Evolutionary conservation across 352 stramenopile genomes (phyloP), one percentile per base, ranked within the genome.

Genomic region (Phytopythium vexans): DNA sequence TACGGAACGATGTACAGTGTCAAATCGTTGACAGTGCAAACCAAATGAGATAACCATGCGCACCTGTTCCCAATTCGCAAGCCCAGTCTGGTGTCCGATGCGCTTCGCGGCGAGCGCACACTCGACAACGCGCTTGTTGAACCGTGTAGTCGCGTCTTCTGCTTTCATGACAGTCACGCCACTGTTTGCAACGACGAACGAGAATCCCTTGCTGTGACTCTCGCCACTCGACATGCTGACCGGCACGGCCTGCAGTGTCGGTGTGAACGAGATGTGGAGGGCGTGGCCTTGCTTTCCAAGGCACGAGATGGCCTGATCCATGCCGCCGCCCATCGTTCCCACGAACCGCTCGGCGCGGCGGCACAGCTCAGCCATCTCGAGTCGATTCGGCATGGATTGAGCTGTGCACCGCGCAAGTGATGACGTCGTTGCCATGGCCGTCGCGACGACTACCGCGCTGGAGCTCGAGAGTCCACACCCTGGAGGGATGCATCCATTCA

Each of bases 71-170:
- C 77, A 92, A 6, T 55, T 11, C 1, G 54, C 10, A 0, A 89
- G 27, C 0, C 43, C 64, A 3, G 68, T 46, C n/a, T 63, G 57
- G 48, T 81, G 89, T 11, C 62, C 74, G 14, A 92, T 73, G 49
- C 90, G 44, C 63, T 90, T 92, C 34, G 73, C 70, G 40, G 80
- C 85, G 4, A 94, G 58, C 10, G 74, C 73, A 45, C 85, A 89
- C 62, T 94, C 85, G 11, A 91, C 56, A 6, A 94, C 85, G 8
- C 86, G 79, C 57, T 88, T 88, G 62, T 96, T 96, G 52, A 77
- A 96, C 8, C 64, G 65, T 34, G 56, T 70, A 8, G 59, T 52
- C 1, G 82, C 81, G 46, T 81, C 76, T n/a, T 83, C 75, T 1
- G 86, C 84, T 70, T 96, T 96, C 52, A 88, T 55, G 9, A 79